phyloP scores from a whole-genome alignment of 2,329 filamentous ascomycete genomes.

The Claviceps maximensis region DNA sequence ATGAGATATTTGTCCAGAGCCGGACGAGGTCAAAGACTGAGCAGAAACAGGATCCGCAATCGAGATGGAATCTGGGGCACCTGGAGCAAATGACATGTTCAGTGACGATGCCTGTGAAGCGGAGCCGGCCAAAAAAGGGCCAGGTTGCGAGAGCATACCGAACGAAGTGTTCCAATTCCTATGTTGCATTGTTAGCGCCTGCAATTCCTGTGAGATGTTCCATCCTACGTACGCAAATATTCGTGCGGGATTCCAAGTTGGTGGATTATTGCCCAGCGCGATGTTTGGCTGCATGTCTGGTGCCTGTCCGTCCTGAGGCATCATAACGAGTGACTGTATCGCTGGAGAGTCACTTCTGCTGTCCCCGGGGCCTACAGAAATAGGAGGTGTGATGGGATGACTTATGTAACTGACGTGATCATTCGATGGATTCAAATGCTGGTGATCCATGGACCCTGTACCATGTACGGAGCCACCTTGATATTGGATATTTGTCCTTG shows the following conservation, averaged over 20 bases:
- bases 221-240: slow-evolving; percentile 69
- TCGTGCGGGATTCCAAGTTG: slow-evolving; percentile 69
- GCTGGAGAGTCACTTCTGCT: slow-evolving; percentile 65
- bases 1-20: slow-evolving; percentile 32
- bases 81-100: slow-evolving; percentile 30
- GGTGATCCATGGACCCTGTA: slow-evolving; percentile 38
- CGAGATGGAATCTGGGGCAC: slow-evolving; percentile 39
- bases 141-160: slow-evolving; percentile 45
- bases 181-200: background rate
- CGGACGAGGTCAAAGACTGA: slow-evolving; percentile 29
- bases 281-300: slow-evolving; percentile 40
- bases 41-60: slow-evolving; percentile 38
- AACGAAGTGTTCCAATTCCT: slow-evolving; percentile 96
- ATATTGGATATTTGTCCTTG: slow-evolving; percentile 37
- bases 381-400: slow-evolving; percentile 69
- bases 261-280: slow-evolving; percentile 50
- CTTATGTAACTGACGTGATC: slow-evolving; percentile 50
- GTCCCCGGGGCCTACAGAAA: slow-evolving; percentile 59
- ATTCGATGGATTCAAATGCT: slow-evolving; percentile 33
- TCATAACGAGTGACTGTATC: slow-evolving; percentile 59
- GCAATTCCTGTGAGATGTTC: background rate
- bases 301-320: slow-evolving; percentile 46
- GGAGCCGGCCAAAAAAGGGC: slow-evolving; percentile 17
- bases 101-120: slow-evolving; percentile 29
- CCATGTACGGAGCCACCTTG: slow-evolving; percentile 29